phyloP scores from a whole-genome alignment of 345 rosid genomes.

The Gossypium arboreum region DNA sequence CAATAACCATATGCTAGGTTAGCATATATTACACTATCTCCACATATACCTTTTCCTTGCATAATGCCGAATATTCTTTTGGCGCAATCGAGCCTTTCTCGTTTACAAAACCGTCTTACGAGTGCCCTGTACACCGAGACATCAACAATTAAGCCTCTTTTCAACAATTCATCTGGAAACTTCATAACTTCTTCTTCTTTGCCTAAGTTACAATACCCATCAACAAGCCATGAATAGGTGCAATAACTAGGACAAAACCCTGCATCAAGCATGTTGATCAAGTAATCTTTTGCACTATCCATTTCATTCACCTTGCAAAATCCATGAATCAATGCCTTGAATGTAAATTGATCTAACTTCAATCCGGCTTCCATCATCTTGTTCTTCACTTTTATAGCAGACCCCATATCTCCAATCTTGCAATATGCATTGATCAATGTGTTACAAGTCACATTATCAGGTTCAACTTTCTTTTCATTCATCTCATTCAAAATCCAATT shows the following conservation, averaged over 20 bases:
- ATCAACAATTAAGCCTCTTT: constrained; percentile 52
- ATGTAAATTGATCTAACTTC: constrained; percentile 59
- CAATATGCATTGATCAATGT: constrained; percentile 86
- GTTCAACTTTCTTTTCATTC: constrained; percentile 65
- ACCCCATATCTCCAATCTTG: constrained; percentile 72
- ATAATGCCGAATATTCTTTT: constrained; percentile 45
- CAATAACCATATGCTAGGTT: constrained; percentile 73
- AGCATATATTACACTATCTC: constrained; percentile 66
- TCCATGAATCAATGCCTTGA: constrained; percentile 79
- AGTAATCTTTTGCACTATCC: constrained; percentile 65
- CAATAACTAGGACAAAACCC: constrained; percentile 77
- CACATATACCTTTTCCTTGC: constrained; percentile 61
- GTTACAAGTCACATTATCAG: constrained; percentile 85
- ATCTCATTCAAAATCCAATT: constrained; percentile 73
- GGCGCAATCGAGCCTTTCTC: constrained; percentile 59
- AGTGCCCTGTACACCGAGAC: constrained; percentile 75
- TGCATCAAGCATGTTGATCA: constrained; percentile 63
- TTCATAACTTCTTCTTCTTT: constrained; percentile 44
- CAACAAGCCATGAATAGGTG: constrained; percentile 80
- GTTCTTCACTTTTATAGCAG: constrained; percentile 78
- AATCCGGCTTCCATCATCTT: constrained; percentile 80
- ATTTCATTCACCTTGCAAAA: constrained; percentile 66
- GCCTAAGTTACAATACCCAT: constrained; percentile 51
- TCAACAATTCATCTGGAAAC: constrained; percentile 57
- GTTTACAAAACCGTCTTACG: constrained; percentile 77